Percentiles rank a stretch among this genome's conserved stretches.
phyloP scores from a whole-genome alignment of 2,329 filamentous ascomycete species.

The Cucurbitaria berberidis region DNA sequence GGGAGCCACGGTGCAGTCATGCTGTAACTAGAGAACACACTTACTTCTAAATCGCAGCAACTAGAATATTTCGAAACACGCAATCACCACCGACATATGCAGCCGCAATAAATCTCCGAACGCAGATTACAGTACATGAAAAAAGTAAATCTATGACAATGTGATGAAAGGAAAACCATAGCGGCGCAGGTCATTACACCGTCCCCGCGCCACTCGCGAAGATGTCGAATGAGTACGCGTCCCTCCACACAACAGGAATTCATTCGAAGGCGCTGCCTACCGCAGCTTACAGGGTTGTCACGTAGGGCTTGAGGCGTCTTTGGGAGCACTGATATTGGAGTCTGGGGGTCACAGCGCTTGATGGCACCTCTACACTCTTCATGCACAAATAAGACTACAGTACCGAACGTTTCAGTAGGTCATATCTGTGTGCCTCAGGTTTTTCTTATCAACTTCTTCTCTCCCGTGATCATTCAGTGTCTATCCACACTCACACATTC shows the following conservation, averaged over 20 bases:
- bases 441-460: not conserved
- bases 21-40: conserved; percentile 10
- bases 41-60: conserved; percentile 4
- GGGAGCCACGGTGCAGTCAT: not conserved
- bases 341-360: not conserved
- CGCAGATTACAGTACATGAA: not conserved
- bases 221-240: conserved; percentile 2
- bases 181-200: too few species aligned
- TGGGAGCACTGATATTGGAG: too few species aligned
- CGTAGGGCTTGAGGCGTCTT: not conserved
- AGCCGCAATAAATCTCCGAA: conserved; percentile 10
- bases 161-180: not conserved
- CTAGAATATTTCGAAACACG: conserved; percentile 18
- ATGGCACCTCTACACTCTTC: not conserved
- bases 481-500: not conserved
- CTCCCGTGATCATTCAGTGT: not conserved
- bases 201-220: too few species aligned
- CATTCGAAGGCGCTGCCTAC: not conserved
- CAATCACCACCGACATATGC: conserved; percentile 7
- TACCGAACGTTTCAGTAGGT: not conserved
- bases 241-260: not conserved
- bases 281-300: not conserved
- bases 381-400: too few species aligned
- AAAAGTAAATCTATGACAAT: conserved; percentile 5
- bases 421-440: not conserved